A percentile compares a stretch with the other conserved stretches of the same genome.
phyloP scores from a whole-genome alignment of 176 grass and related monocot species.

The Aegilops tauschii region DNA sequence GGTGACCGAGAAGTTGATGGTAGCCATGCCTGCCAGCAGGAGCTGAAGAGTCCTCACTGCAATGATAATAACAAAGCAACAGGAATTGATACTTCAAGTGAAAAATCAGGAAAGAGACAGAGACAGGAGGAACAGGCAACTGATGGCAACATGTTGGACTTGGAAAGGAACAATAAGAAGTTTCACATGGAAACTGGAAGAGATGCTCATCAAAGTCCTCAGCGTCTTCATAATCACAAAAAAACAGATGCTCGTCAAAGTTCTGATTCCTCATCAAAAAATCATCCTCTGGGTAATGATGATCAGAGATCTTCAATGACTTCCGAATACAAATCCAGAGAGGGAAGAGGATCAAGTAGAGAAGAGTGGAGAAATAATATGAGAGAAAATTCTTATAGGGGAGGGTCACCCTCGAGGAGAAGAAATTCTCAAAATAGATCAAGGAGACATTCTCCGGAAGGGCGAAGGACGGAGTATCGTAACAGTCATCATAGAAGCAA shows the following conservation, averaged over 20 bases:
- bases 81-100: slow-evolving; percentile 12
- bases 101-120: slow-evolving; percentile 1
- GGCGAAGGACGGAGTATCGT: neutral
- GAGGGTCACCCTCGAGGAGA: neutral
- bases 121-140: neutral
- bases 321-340: slow-evolving; percentile 9
- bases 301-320: neutral
- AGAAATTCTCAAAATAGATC: slow-evolving; percentile 18
- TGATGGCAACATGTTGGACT: neutral
- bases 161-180: neutral
- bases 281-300: neutral
- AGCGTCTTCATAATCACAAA: neutral
- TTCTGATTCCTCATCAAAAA: neutral
- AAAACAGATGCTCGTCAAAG: neutral
- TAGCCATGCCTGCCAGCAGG: neutral
- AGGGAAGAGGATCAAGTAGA: neutral
- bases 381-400: slow-evolving; percentile 21
- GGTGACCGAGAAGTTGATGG: neutral
- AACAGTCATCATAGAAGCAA: neutral
- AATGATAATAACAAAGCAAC: neutral
- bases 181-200: neutral
- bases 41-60: neutral
- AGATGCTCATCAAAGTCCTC: neutral
- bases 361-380: neutral
- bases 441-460: neutral